Base-by-base conservation (phyloP, 2,329 filamentous ascomycete genomes). In the Biscogniauxia sp. region DNA sequence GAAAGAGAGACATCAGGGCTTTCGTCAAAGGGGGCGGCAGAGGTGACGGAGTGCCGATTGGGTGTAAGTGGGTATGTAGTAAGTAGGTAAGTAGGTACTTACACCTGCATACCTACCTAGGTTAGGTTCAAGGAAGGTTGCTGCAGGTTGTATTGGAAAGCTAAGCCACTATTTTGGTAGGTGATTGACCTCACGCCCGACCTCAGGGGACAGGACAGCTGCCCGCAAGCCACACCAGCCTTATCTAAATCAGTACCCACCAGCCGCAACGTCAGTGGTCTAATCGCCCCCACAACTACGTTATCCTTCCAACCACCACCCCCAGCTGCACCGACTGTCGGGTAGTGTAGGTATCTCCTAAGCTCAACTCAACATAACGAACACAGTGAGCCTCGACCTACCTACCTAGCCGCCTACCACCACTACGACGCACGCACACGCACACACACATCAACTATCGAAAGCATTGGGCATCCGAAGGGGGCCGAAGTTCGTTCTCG, bases 181-280 rank as follows among this genome's bases (percentile, higher is more conserved):
- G n/a, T n/a, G n/a, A n/a, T n/a, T n/a, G n/a, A n/a, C n/a, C n/a
- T n/a, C n/a, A n/a, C n/a, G n/a, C n/a, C n/a, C n/a, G n/a, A n/a
- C n/a, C n/a, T n/a, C n/a, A n/a, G n/a, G 23, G 23, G 23, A 23
- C 5, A 5, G 28, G 28, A 32, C 28, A 32, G 28, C 28, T 32
- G 37, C 37, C n/a, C 15, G 7, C 37, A 45, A 45, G 37, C 37
- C 37, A 45, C 37, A 45, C 5, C 17, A n/a, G 13, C 32, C 32
- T 15, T 17, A 13, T n/a, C 17, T n/a, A 17, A n/a, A 32, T 26
- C 45, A 11, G 17, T 20, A 60, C 54, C 59, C 60, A 55, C 56
- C 53, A 58, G 25, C 50, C 61, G 60, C 62, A 64, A 64, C 62
- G 58, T 64, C 62, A 64, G 51, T 56, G 53, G 56, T 45, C 49